Evolutionary conservation across 495 filamentous ascomycete species (phyloP), one percentile per base, ranked within the genome.

Genomic region (Aspergillus bridgeri): DNA sequence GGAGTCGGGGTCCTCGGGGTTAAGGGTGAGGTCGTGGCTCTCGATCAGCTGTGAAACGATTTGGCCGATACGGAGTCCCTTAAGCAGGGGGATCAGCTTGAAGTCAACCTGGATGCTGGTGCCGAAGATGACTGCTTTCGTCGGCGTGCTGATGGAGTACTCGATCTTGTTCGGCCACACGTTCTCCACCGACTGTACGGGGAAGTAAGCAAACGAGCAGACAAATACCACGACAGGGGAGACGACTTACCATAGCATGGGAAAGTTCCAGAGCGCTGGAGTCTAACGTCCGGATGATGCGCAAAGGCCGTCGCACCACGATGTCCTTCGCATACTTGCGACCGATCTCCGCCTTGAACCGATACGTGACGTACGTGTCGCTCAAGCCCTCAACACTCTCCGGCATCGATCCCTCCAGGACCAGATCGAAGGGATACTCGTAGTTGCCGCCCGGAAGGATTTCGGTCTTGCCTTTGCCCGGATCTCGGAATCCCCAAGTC

Each of bases 141-240:
- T 90, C 3, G 94, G 92, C 7, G 92, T 86, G 58, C 86, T 85
- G 56, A 98, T 88, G 6, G 88, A 89, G 69, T 98, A 98, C 65
- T 94, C 86, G 64, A 97, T 83, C 77, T 98, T 98, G 72, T 92
- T 89, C 11, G 89, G 84, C 94, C 94, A 98, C 54, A 94, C 83
- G 65, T 96, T 96, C 69, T 96, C 89, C 52, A 96, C 86, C n/a
- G 87, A 81, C 83, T 86, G 57, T 43, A 33, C 6, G 13, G 15
- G 33, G 9, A 25, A 13, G 19, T 38, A 58, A 59, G 67, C 52
- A 60, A 62, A 44, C 54, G 42, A 38, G 42, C n/a, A 43, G 22
- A 56, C 29, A 18, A 42, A 42, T 18, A 38, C 49, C 17, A 49
- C n/a, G 22, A 29, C n/a, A 22, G 18, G 22, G 24, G 52, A 20